Conservation (phyloP, 2,329 filamentous ascomycete species). For the Ilyonectria robusta region DNA sequence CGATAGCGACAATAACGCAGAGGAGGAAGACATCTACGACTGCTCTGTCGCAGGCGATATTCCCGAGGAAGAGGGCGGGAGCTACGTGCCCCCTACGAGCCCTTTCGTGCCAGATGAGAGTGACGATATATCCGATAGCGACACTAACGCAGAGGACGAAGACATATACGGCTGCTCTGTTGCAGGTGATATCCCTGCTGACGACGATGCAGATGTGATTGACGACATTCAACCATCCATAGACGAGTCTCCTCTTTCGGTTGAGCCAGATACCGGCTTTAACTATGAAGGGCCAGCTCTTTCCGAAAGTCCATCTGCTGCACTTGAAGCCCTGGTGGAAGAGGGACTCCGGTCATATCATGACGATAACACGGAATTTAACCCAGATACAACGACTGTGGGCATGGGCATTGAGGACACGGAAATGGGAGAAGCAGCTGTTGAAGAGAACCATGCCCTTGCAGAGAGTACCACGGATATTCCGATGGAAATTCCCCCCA, state of each 20-base stretch:
- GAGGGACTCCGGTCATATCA: neutral
- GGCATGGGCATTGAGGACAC: neutral
- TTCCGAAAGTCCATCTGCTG: neutral
- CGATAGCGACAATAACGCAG: too few species aligned
- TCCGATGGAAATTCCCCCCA: neutral
- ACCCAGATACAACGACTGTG: neutral
- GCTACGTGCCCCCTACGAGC: too few species aligned
- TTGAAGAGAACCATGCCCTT: neutral
- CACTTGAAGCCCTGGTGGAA: neutral
- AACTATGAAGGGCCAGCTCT: neutral
- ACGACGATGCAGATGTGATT: too few species aligned
- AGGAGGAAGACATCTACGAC: too few species aligned
- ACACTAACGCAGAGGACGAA: too few species aligned
- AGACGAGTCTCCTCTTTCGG: neutral
- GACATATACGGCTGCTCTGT: too few species aligned
- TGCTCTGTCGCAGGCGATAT: too few species aligned
- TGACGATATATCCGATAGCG: too few species aligned
- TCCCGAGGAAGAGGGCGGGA: too few species aligned
- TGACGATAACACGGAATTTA: neutral
- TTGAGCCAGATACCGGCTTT: neutral
- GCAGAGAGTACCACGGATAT: neutral
- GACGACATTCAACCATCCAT: too few species aligned
- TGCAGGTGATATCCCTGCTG: too few species aligned
- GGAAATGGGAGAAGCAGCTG: neutral
- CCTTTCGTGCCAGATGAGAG: too few species aligned